Evolutionary conservation across 768 basidiomycete genomes (phyloP), one percentile per base, ranked within the genome.

Genomic region (Rickenella mellea): DNA sequence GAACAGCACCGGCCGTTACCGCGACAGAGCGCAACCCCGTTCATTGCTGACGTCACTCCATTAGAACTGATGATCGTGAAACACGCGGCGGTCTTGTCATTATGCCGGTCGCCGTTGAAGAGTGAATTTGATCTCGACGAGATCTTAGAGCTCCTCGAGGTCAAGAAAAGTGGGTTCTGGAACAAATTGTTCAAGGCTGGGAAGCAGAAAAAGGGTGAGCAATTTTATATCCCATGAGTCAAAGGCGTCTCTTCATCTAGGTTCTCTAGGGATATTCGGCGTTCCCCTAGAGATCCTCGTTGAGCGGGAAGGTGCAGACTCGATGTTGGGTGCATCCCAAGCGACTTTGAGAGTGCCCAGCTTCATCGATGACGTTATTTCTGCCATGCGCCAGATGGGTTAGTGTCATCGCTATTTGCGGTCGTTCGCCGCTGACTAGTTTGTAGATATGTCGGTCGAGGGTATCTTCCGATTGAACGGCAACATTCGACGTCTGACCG

Each of bases 321-420:
- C 94, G 15, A 64, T 91, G 49, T 78, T 88, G 40, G 96, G 94
- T 15, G 87, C 89, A 19, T 88, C 91, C 5, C 76, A 86, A 27
- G 80, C 76, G 27, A 77, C 89, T 6, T 55, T 99, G 48, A 73
- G 89, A 51, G 83, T 99, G 17, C 96, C 96, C 11, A 97, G 90
- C 60, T 97, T 99, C 59, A 88, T 99, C 44, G 96, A 99, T 59
- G 96, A 99, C 55, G 89, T 96, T 45, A 79, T 99, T 35, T 94
- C 91, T 39, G 92, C 96, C 9, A 98, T 99, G 96, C 74, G 86
- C 56, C 93, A 97, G 60, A 98, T 98, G 96, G 94, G 94, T 96
- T 43, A 49, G 83, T 65, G 11, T 14, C 24, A 24, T 10, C 46
- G 17, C 7, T 27, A 17, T 15, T 37, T 28, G 19, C 24, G n/a